Conservation (phyloP, 805 yeast genomes). For the Clavispora phyllophila region DNA sequence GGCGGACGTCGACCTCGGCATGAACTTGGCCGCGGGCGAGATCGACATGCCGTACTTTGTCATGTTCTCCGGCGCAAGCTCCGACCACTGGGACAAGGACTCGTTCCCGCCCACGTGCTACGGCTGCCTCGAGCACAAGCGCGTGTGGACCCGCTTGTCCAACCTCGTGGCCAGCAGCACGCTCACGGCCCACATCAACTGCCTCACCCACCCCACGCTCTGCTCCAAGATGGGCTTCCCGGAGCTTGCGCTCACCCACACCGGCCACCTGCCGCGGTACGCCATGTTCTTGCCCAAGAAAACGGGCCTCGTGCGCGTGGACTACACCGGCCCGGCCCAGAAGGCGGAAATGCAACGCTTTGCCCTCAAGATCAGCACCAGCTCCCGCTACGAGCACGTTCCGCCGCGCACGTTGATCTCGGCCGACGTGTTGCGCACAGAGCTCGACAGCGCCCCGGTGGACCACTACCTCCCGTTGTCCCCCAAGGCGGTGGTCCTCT, state of each 20-base stretch:
- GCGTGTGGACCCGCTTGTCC: slow-evolving; percentile 54
- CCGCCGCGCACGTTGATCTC: slow-evolving; percentile 26
- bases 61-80: slow-evolving; percentile 61
- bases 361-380: slow-evolving; percentile 44
- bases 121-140: slow-evolving; percentile 47
- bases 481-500: slow-evolving; percentile 47
- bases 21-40: slow-evolving; percentile 49
- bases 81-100: slow-evolving; percentile 35
- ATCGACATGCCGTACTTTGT: slow-evolving; percentile 46
- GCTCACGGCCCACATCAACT: slow-evolving; percentile 55
- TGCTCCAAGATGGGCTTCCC: slow-evolving; percentile 50
- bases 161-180: slow-evolving; percentile 39
- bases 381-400: slow-evolving; percentile 35
- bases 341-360: slow-evolving; percentile 36
- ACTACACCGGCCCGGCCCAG: slow-evolving; percentile 35
- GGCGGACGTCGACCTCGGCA: slow-evolving; percentile 38
- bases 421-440: slow-evolving; percentile 23
- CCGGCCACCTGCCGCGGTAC: slow-evolving; percentile 33
- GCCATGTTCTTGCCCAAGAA: slow-evolving; percentile 50
- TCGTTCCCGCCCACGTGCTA: slow-evolving; percentile 38
- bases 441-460: slow-evolving; percentile 28
- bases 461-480: slow-evolving; percentile 34
- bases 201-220: slow-evolving; percentile 44
- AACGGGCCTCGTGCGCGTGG: slow-evolving; percentile 44
- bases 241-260: slow-evolving; percentile 16